Evolutionary conservation across 129 eudicot species (phyloP), one percentile per base, ranked within the genome.

Genomic region (Dittrichia graveolens): DNA sequence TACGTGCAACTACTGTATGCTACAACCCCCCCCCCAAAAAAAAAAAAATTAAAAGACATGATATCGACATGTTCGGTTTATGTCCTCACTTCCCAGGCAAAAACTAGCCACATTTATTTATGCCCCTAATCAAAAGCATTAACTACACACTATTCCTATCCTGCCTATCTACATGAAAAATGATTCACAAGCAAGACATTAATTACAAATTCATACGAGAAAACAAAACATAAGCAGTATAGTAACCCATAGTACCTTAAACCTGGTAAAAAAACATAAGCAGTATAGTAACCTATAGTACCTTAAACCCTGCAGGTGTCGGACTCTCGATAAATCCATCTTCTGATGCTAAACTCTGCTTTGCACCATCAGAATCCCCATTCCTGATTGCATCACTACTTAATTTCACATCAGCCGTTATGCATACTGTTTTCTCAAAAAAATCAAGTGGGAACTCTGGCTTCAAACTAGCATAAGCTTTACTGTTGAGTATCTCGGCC

Each of bases 391-490:
- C 99, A 69, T 94, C 99, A 60, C 99, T 91, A 78, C 93, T 83
- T 75, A 94, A 76, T 65, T 94, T 94, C 79, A 94, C 96, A 81
- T 94, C 99, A 61, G 85, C 79, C 42, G 99, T 94, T 61, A 94
- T 90, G 80, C 97, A 94, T 15, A 88, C 83, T 44, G 99, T 85
- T 80, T 88, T 90, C 83, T 94, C 99, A 76, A 94, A 94, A 52
- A 94, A 94, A 79, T 94, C 99, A 64, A 94, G 96, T 31, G 97
- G 91, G 62, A 94, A 94, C 65, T 94, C 99, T 38, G 99, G 99
- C 69, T 90, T 94, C 56, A 75, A 77, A 73, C 99, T 84, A 18
- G 96, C 96, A 85, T 88, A 94, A 60, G 89, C 95, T 86, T 94
- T 94, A 80, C 88, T 90, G 75, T 79, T 90, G 40, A 94, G 92